Conservation (phyloP, 2,329 filamentous ascomycete genomes). For the Endoconidiophora polonica region DNA sequence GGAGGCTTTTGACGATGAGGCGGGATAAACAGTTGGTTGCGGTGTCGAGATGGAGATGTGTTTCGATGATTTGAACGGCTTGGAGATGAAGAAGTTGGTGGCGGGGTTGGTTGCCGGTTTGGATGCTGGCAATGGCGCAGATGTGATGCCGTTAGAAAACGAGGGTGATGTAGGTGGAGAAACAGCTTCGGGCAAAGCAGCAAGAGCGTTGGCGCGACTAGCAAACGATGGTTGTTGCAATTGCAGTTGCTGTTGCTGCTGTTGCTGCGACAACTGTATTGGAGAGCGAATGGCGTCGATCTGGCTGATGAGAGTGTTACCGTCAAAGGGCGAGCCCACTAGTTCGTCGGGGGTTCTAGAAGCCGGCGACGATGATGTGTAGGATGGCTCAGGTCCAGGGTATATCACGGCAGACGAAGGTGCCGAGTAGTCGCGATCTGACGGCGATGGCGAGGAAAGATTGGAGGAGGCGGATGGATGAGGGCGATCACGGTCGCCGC, state of each 20-base stretch:
- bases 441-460: slow-evolving; percentile 8
- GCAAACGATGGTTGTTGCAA: slow-evolving; percentile 9
- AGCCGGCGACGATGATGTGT: slow-evolving; percentile 1
- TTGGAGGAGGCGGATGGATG: slow-evolving; percentile 1
- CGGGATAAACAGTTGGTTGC: slow-evolving; percentile 22
- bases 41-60: background rate
- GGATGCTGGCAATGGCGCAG: background rate
- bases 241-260: background rate
- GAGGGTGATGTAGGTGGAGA: slow-evolving; percentile 9
- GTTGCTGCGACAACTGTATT: slow-evolving; percentile 2
- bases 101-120: background rate
- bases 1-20: slow-evolving; percentile 26
- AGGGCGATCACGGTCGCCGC: slow-evolving; percentile 12
- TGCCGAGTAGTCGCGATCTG: slow-evolving; percentile 11
- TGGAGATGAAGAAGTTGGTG: background rate
- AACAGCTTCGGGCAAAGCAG: slow-evolving; percentile 10
- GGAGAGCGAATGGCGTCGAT: slow-evolving; percentile 9
- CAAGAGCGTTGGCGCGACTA: slow-evolving; percentile 11
- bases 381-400: slow-evolving; percentile 1
- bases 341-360: slow-evolving; percentile 7
- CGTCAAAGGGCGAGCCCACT: slow-evolving; percentile 8
- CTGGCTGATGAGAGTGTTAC: slow-evolving; percentile 3
- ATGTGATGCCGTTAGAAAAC: background rate
- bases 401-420: slow-evolving; percentile 10
- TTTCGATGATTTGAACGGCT: slow-evolving; percentile 1